A percentile compares a stretch with the other conserved stretches of the same genome.
Evolutionary conservation across 768 basidiomycete species (phyloP).

Genomic region (Boletus tylopilopsis): DNA sequence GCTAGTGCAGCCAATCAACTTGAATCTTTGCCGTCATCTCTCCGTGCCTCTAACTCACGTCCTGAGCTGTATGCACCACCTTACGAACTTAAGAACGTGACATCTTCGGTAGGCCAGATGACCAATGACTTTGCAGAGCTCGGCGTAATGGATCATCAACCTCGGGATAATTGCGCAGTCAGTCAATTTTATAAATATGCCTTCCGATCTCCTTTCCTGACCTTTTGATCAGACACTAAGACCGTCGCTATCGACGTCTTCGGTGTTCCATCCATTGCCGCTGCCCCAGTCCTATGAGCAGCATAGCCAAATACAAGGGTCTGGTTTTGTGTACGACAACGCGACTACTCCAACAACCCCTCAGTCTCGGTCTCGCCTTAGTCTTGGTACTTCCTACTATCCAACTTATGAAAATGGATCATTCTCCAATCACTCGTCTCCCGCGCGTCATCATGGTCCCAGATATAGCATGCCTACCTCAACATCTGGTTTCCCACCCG

Average conservation of each 20-base stretch:
- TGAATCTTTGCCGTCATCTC: slow-evolving; percentile 56
- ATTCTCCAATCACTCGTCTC: slow-evolving; percentile 27
- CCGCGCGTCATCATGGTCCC: slow-evolving; percentile 44
- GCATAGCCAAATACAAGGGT: slow-evolving; percentile 30
- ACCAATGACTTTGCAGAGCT: slow-evolving; percentile 66
- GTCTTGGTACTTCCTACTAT: slow-evolving; percentile 39
- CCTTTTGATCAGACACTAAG: slow-evolving; percentile 34
- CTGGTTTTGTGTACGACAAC: slow-evolving; percentile 37
- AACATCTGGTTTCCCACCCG: slow-evolving; percentile 67
- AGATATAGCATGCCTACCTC: slow-evolving; percentile 64
- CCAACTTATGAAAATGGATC: slow-evolving; percentile 42
- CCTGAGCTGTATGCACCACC: slow-evolving; percentile 72
- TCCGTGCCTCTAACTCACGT: slow-evolving; percentile 59
- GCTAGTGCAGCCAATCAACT: slow-evolving; percentile 35
- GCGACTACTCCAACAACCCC: slow-evolving; percentile 36
- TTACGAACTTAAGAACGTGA: slow-evolving; percentile 54
- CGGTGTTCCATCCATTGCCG: slow-evolving; percentile 33
- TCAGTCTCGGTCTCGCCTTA: slow-evolving; percentile 29
- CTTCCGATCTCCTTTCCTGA: slow-evolving; percentile 24
- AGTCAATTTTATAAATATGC: slow-evolving; percentile 22
- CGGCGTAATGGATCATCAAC: slow-evolving; percentile 45
- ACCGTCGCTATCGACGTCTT: slow-evolving; percentile 35
- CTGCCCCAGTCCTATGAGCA: slow-evolving; percentile 40
- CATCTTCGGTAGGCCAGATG: slow-evolving; percentile 48
- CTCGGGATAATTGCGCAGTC: slow-evolving; percentile 61